A percentile compares a stretch with the other conserved stretches of the same genome.
These are phyloP conservation scores for Vigna unguiculata DNA, from an alignment of 306 rosid species.

Conservation along the genomic window DNA sequence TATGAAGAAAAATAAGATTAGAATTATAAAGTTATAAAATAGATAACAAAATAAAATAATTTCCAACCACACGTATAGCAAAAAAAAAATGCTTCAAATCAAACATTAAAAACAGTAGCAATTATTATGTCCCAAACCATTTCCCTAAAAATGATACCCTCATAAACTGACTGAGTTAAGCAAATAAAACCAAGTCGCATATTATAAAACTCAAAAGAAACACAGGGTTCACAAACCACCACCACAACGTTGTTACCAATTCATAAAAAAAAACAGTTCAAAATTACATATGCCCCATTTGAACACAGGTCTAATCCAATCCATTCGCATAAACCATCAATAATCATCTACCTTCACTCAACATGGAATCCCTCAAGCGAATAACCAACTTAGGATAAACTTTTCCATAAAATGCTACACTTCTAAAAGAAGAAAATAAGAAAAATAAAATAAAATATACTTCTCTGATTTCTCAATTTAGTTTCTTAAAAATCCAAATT, in stretches of 20 bases:
- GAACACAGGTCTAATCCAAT: neutral
- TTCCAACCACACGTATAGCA: neutral
- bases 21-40: neutral
- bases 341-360: neutral
- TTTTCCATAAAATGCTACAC: too few relatives aligned
- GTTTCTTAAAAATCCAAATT: too few relatives aligned
- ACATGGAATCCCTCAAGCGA: neutral
- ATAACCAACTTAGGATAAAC: neutral
- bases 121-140: neutral
- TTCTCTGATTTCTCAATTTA: too few relatives aligned
- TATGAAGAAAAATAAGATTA: neutral
- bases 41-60: neutral
- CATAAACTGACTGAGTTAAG: neutral
- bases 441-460: too few relatives aligned
- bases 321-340: neutral
- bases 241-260: neutral
- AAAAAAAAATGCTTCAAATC: neutral
- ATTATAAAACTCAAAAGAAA: too few relatives aligned
- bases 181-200: neutral
- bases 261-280: neutral
- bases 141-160: slow-evolving; percentile 6
- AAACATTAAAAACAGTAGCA: neutral
- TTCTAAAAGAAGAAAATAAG: too few relatives aligned
- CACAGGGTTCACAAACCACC: too few relatives aligned
- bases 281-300: neutral